Base-by-base conservation (phyloP, 192 early-diverging fungal species). In the Backusella tuberculispora region DNA sequence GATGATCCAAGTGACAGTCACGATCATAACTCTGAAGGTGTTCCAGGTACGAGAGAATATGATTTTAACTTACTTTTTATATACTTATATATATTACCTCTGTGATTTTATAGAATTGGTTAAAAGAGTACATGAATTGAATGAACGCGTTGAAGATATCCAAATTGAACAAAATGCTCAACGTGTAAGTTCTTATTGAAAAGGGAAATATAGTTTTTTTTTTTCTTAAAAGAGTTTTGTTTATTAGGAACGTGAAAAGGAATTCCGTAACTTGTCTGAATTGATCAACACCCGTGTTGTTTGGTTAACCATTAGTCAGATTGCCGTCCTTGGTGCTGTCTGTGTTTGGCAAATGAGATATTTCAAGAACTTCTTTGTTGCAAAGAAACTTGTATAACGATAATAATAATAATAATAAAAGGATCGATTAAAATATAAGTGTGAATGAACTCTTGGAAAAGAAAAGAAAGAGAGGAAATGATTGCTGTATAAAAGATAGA, bases 291-390 rank as follows among this genome's bases (percentile, higher is more conserved):
- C 88, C n/a, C 92, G 92, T 42, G 91, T 95, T 19, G 89, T 96
- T 3, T 90, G 85, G 82, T 97, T 95, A 92, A 95, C 94, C 8
- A 80, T 99, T 63, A 83, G 92, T 13, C 98, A 99, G 79, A 72
- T 98, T 37, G 74, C 87, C 29, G 86, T 98, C 34, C 84, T 98
- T 41, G 92, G 87, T 40, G 83, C 85, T n/a, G 89, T 89, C 10
- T 92, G 91, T 83, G 85, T 90, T 71, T 96, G 96, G 95, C 96
- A 98, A 83, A 89, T 96, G 80, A 88, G 90, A 24, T 92, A 95
- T 74, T 85, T 96, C 69, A 90, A 90, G 75, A 79, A 83, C 65
- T 97, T 97, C 88, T 95, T 97, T 80, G 89, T 92, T 56, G 86
- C 93, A 77, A 97, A 97, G 85, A 97, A 97, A 82, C 87, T 97